These are phyloP conservation scores for Oryza glaberrima DNA, from an alignment of 176 grass and related monocot genomes.

Conservation along the genomic window DNA sequence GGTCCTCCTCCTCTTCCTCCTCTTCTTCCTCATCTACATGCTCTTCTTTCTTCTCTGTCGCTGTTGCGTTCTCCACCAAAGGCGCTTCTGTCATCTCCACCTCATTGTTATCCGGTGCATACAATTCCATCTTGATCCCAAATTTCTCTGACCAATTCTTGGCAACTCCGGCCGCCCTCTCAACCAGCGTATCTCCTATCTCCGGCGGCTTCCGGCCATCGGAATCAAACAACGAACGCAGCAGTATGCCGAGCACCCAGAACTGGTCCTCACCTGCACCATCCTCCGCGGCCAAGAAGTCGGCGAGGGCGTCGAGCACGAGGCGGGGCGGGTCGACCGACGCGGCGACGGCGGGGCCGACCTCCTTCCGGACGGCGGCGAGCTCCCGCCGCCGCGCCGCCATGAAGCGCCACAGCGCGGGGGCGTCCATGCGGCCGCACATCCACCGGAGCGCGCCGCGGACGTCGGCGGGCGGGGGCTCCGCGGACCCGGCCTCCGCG, in stretches of 20 bases:
- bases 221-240: conserved; percentile 51
- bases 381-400: conserved; percentile 53
- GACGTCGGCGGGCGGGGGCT: conserved; percentile 46
- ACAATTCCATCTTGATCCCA: conserved; percentile 34
- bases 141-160: conserved; percentile 65
- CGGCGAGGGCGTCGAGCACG: conserved; percentile 62
- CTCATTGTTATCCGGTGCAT: conserved; percentile 9
- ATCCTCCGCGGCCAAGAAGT: conserved; percentile 45
- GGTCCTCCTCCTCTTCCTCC: conserved; percentile 36
- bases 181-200: conserved; percentile 62
- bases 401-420: conserved; percentile 65
- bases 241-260: conserved; percentile 68
- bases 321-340: conserved; percentile 69
- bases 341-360: conserved; percentile 47
- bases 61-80: not conserved
- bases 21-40: conserved; percentile 20
- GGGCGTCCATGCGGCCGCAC: conserved; percentile 73
- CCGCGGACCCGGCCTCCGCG: conserved; percentile 43
- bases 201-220: conserved; percentile 55
- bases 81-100: conserved; percentile 41
- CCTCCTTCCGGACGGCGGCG: conserved; percentile 44
- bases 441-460: conserved; percentile 68
- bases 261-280: conserved; percentile 46
- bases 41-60: conserved; percentile 42
- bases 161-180: conserved; percentile 60